Conservation (phyloP, 2,329 filamentous ascomycete genomes). For the Teratosphaeria destructans region DNA sequence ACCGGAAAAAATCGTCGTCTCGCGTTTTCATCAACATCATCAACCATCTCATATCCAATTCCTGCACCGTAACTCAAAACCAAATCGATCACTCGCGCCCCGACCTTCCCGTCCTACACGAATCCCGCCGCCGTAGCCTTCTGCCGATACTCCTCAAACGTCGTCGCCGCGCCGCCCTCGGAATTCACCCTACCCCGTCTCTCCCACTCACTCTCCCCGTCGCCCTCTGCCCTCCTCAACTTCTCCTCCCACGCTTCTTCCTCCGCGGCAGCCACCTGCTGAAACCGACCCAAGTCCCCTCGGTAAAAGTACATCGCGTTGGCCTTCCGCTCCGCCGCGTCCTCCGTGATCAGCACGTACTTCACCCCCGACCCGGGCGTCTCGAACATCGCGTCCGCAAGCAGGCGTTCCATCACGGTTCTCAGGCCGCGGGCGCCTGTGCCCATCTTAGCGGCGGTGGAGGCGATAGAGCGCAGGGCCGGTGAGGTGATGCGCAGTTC, state of each 20-base stretch:
- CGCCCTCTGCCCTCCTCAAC: conserved; percentile 19
- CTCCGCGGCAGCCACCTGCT: conserved; percentile 30
- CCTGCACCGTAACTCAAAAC: neutral
- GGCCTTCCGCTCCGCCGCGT: conserved; percentile 32
- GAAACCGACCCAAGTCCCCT: conserved; percentile 28
- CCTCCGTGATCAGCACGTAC: conserved; percentile 37
- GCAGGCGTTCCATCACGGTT: conserved; percentile 38
- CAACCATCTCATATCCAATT: too few relatives aligned
- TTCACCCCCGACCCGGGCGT: conserved; percentile 35
- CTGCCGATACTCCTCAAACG: conserved; percentile 39
- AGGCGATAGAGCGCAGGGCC: conserved; percentile 71
- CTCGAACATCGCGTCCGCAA: conserved; percentile 39
- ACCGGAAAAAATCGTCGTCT: too few relatives aligned
- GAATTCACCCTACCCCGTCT: conserved; percentile 19
- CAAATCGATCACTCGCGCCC: neutral
- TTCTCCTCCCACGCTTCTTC: conserved; percentile 38
- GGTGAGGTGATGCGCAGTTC: conserved; percentile 74
- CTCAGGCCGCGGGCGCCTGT: conserved; percentile 54
- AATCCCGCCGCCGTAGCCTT: conserved; percentile 29
- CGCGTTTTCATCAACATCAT: too few relatives aligned
- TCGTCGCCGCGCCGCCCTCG: conserved; percentile 21
- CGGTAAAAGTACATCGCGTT: conserved; percentile 35
- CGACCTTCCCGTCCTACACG: neutral
- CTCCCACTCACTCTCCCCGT: conserved; percentile 17
- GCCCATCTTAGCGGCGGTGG: conserved; percentile 54